Evolutionary conservation across 2,329 filamentous ascomycete species (phyloP).

Genomic region (Lachnellula suecica): DNA sequence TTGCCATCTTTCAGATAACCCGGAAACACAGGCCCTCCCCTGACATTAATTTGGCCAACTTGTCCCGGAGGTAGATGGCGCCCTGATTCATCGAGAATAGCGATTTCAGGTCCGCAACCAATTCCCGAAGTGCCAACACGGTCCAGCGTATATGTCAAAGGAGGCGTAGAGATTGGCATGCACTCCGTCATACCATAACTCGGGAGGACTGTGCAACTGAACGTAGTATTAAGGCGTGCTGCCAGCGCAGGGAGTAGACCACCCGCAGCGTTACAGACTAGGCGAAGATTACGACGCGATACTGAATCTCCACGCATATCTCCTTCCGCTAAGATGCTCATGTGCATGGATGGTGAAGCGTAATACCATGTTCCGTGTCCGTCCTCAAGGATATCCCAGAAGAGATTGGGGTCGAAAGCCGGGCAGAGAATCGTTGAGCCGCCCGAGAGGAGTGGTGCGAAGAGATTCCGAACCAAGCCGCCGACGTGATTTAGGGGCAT

Average conservation of each 20-base stretch:
- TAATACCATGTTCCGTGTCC: constrained; percentile 56
- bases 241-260: constrained; percentile 52
- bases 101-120: constrained; percentile 49
- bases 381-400: constrained; percentile 53
- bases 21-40: constrained; percentile 49
- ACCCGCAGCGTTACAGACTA: constrained; percentile 57
- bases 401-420: constrained; percentile 53
- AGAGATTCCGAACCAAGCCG: constrained; percentile 53
- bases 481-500: constrained; percentile 59
- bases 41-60: constrained; percentile 49
- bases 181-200: constrained; percentile 62
- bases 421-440: constrained; percentile 54
- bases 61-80: constrained; percentile 30
- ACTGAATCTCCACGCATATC: constrained; percentile 39
- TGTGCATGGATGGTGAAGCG: constrained; percentile 57
- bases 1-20: constrained; percentile 42
- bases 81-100: constrained; percentile 46
- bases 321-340: constrained; percentile 49
- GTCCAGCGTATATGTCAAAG: constrained; percentile 50
- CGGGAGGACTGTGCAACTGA: constrained; percentile 51
- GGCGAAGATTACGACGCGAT: constrained; percentile 43
- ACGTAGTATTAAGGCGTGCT: constrained; percentile 46
- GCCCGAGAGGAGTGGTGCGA: constrained; percentile 53
- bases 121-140: constrained; percentile 53
- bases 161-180: constrained; percentile 57